Evolutionary conservation across 2,329 filamentous ascomycete genomes (phyloP).

Genomic region (Parastagonospora nodorum): DNA sequence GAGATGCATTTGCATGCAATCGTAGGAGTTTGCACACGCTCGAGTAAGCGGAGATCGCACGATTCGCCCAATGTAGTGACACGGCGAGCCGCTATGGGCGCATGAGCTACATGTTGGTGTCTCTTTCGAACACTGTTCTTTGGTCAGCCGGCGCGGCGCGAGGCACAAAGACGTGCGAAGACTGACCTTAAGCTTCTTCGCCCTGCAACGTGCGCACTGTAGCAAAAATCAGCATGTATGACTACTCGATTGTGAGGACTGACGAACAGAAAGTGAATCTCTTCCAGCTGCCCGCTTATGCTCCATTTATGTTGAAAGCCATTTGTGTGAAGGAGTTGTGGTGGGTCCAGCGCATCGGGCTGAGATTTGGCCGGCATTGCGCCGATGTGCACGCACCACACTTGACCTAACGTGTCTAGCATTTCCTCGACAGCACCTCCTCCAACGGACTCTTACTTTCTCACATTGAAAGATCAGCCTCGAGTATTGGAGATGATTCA

Average conservation of each 20-base stretch:
- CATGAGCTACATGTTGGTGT: slow-evolving; percentile 26
- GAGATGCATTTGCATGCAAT: background rate
- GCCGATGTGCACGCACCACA: no score
- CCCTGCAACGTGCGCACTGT: slow-evolving; percentile 30
- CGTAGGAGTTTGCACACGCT: slow-evolving; percentile 6
- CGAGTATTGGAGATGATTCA: no score
- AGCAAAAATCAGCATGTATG: slow-evolving; percentile 3
- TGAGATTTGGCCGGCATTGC: no score
- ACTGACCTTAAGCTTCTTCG: slow-evolving; percentile 29
- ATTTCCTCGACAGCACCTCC: no score
- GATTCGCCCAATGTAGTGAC: slow-evolving; percentile 32
- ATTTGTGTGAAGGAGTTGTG: background rate
- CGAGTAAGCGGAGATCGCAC: slow-evolving; percentile 30
- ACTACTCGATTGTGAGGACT: background rate
- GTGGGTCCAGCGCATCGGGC: background rate
- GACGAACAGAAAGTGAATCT: slow-evolving; percentile 18
- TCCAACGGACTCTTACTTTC: no score
- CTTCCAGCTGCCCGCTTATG: slow-evolving; percentile 1
- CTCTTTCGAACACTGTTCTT: slow-evolving; percentile 28
- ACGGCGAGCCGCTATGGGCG: slow-evolving; percentile 21
- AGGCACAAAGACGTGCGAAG: background rate
- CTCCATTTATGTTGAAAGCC: slow-evolving; percentile 1
- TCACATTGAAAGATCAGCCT: no score
- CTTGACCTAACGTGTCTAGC: no score
- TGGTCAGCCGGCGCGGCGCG: background rate